phyloP scores from a whole-genome alignment of 2,329 filamentous ascomycete genomes.

The Epicoccum nigrum region DNA sequence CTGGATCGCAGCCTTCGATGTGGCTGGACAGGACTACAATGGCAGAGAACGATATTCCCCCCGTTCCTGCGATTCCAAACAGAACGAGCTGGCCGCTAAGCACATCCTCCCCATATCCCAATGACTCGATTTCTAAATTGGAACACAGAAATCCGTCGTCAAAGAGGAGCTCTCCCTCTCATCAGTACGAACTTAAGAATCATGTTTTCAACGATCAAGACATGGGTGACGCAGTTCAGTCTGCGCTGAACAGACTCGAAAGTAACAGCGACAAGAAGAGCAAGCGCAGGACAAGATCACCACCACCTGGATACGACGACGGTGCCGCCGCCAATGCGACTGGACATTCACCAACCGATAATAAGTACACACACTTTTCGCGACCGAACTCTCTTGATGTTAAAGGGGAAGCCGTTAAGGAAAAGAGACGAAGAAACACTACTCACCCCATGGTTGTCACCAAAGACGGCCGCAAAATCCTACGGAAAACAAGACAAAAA shows the following conservation, averaged over 20 bases:
- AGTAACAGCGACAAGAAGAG: conserved; percentile 20
- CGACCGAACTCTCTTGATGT: conserved; percentile 2
- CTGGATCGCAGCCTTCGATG: conserved; percentile 21
- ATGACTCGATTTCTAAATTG: conserved; percentile 17
- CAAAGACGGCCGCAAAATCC: conserved; percentile 15
- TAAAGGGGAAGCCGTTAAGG: not conserved
- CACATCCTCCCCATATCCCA: conserved; percentile 3
- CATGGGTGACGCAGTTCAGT: conserved; percentile 26
- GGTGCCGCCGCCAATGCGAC: conserved; percentile 8
- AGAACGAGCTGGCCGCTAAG: conserved; percentile 12
- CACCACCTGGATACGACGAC: conserved; percentile 10
- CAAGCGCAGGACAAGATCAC: conserved; percentile 7
- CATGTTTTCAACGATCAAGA: conserved; percentile 28
- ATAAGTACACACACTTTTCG: conserved; percentile 14
- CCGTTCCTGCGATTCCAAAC: conserved; percentile 33
- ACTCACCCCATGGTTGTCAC: conserved; percentile 9
- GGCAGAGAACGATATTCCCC: conserved; percentile 27
- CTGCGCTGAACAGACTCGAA: conserved; percentile 29
- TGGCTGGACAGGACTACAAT: conserved; percentile 26
- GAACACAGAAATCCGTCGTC: conserved; percentile 19
- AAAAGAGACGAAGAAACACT: conserved; percentile 4
- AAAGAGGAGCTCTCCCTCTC: conserved; percentile 14
- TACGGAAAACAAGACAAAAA: not conserved
- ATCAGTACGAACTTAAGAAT: conserved; percentile 22
- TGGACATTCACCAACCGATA: conserved; percentile 5